Evolutionary conservation across 768 basidiomycete species (phyloP).

Genomic region (Leccinellum luteum): DNA sequence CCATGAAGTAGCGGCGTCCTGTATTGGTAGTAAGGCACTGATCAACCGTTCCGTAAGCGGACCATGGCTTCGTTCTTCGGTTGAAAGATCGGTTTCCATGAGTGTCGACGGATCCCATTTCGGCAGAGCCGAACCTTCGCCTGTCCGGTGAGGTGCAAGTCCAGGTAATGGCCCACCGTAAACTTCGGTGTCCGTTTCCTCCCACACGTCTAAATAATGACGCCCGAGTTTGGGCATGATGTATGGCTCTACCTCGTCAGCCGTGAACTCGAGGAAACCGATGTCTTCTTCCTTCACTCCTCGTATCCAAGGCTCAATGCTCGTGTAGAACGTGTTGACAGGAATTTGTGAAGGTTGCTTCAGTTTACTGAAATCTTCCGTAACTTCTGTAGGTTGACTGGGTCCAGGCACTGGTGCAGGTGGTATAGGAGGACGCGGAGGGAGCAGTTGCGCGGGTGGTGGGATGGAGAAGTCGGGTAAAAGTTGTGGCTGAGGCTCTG

Average conservation of each 20-base stretch:
- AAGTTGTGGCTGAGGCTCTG: slow-evolving; percentile 21
- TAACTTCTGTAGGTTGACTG: slow-evolving; percentile 78
- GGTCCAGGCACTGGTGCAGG: slow-evolving; percentile 73
- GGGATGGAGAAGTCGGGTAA: slow-evolving; percentile 68
- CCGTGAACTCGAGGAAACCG: slow-evolving; percentile 86
- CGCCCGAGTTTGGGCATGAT: slow-evolving; percentile 80
- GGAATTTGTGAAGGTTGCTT: slow-evolving; percentile 72
- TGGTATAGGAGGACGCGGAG: slow-evolving; percentile 60
- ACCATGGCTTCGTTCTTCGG: slow-evolving; percentile 81
- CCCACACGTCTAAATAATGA: slow-evolving; percentile 92
- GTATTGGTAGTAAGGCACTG: slow-evolving; percentile 68
- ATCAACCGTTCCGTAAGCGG: slow-evolving; percentile 84
- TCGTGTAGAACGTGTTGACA: slow-evolving; percentile 79
- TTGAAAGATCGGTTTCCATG: slow-evolving; percentile 62
- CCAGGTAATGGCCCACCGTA: slow-evolving; percentile 42
- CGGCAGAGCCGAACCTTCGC: slow-evolving; percentile 41
- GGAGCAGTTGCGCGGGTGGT: slow-evolving; percentile 46
- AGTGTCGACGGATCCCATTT: slow-evolving; percentile 86
- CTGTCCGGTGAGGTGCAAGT: slow-evolving; percentile 38
- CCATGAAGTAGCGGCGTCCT: slow-evolving; percentile 57
- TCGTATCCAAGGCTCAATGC: slow-evolving; percentile 87
- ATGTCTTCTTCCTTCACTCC: slow-evolving; percentile 93
- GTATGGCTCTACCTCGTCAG: slow-evolving; percentile 88
- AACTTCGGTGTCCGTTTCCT: slow-evolving; percentile 77
- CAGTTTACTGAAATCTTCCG: slow-evolving; percentile 83